Evolutionary conservation across 805 yeast genomes (phyloP).

Genomic region (Sugiyamaella valdiviana): DNA sequence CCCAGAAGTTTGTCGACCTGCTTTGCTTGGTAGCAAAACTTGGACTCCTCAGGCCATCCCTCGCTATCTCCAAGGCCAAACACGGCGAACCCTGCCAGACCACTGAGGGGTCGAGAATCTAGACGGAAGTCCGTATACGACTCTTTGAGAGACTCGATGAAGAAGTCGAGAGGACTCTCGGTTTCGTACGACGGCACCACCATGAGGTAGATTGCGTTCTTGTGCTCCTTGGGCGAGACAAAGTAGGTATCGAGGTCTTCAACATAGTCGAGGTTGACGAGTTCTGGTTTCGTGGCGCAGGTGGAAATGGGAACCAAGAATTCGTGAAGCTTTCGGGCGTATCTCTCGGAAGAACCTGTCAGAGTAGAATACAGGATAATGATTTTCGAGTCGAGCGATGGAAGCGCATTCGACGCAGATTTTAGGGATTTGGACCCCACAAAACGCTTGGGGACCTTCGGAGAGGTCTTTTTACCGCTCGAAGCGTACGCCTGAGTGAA

Average conservation of each 20-base stretch:
- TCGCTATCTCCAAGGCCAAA: constrained; percentile 85
- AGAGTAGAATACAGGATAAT: constrained; percentile 75
- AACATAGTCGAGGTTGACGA: constrained; percentile 70
- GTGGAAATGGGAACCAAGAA: constrained; percentile 6
- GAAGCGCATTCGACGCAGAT: not conserved
- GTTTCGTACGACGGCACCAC: constrained; percentile 88
- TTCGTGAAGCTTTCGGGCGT: constrained; percentile 49
- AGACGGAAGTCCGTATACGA: constrained; percentile 80
- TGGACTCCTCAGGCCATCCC: constrained; percentile 61
- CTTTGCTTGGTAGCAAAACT: constrained; percentile 81
- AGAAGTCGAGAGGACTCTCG: constrained; percentile 86
- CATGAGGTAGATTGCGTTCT: constrained; percentile 51
- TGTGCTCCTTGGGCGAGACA: constrained; percentile 45
- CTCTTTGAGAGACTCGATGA: constrained; percentile 71
- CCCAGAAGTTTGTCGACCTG: constrained; percentile 69
- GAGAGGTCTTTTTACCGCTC: constrained; percentile 2
- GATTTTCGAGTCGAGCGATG: constrained; percentile 25
- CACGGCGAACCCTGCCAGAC: constrained; percentile 73
- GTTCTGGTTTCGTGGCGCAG: constrained; percentile 35
- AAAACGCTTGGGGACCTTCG: constrained; percentile 17
- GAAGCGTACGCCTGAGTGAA: constrained; percentile 16
- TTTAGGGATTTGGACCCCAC: constrained; percentile 1
- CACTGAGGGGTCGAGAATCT: constrained; percentile 69
- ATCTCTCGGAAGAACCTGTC: constrained; percentile 73
- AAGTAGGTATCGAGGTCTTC: constrained; percentile 82